phyloP scores from a whole-genome alignment of 169 alveolate species.

The Plasmodium blacklocki region DNA sequence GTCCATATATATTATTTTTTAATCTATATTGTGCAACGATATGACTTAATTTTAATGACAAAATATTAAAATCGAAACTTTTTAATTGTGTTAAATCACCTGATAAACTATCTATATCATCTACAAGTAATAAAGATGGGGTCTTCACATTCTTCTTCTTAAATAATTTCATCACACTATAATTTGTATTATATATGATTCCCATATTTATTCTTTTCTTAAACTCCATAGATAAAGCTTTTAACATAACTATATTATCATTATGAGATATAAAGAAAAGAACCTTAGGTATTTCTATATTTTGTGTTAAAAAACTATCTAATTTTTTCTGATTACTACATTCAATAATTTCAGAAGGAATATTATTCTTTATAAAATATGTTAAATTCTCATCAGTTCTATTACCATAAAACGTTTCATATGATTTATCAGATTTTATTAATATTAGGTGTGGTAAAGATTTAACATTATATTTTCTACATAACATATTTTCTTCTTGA shows the following conservation, averaged over 20 bases:
- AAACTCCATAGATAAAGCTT: slow-evolving; percentile 81
- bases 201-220: slow-evolving; percentile 78
- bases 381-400: slow-evolving; percentile 67
- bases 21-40: slow-evolving; percentile 69
- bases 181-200: slow-evolving; percentile 78
- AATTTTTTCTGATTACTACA: slow-evolving; percentile 30
- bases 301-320: slow-evolving; percentile 60
- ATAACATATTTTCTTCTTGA: slow-evolving; percentile 75
- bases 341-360: slow-evolving; percentile 64
- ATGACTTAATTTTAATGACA: slow-evolving; percentile 68
- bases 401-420: slow-evolving; percentile 72
- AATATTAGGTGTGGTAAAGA: slow-evolving; percentile 82
- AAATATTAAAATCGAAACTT: slow-evolving; percentile 49
- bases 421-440: slow-evolving; percentile 47
- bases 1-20: slow-evolving; percentile 71
- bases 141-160: slow-evolving; percentile 52
- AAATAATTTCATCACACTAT: slow-evolving; percentile 68
- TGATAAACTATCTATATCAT: slow-evolving; percentile 73
- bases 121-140: slow-evolving; percentile 77
- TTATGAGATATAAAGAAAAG: slow-evolving; percentile 79
- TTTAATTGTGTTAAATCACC: slow-evolving; percentile 68
- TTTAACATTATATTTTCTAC: slow-evolving; percentile 61
- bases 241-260: slow-evolving; percentile 77
- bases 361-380: slow-evolving; percentile 57
- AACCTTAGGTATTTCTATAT: slow-evolving; percentile 73